phyloP scores from a whole-genome alignment of 345 rosid species.

The Crucihimalaya himalaica region DNA sequence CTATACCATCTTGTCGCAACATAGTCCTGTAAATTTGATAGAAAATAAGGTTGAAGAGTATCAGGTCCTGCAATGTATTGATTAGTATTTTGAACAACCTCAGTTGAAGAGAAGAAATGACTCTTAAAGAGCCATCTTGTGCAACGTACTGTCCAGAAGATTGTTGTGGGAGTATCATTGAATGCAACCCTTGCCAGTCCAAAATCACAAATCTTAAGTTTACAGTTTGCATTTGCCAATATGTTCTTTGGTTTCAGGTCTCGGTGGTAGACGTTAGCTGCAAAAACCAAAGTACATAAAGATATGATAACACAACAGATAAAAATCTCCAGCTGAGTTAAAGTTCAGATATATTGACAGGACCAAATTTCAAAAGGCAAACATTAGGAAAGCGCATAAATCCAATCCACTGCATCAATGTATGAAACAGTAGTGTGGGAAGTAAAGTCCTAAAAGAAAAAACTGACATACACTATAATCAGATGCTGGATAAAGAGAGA shows the following conservation, averaged over 20 bases:
- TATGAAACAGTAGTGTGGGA: not conserved
- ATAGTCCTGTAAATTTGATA: conserved; percentile 62
- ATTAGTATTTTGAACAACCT: conserved; percentile 3
- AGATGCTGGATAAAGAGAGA: not conserved
- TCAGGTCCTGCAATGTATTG: conserved; percentile 6
- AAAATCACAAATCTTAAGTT: conserved; percentile 94
- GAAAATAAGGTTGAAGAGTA: conserved; percentile 17
- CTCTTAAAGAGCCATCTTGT: not conserved
- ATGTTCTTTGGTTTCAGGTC: conserved; percentile 96
- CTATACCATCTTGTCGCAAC: conserved; percentile 99
- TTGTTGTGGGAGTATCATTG: conserved; percentile 80
- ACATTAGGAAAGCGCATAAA: conserved; percentile 8
- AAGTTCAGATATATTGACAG: conserved; percentile 6
- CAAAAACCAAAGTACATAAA: conserved; percentile 39
- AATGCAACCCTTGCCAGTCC: conserved; percentile 97
- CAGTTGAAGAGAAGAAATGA: conserved; percentile 16
- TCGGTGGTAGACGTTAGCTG: conserved; percentile 94
- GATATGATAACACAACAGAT: not conserved
- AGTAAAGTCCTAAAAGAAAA: conserved; percentile 1
- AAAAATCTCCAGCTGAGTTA: not conserved
- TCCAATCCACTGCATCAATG: not conserved
- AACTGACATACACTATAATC: not conserved
- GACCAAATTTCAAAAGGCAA: conserved; percentile 6
- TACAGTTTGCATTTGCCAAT: conserved; percentile 97
- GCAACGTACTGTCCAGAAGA: conserved; percentile 88